phyloP scores from a whole-genome alignment of 192 early-diverging fungal genomes.

The Coemansia pectinata region DNA sequence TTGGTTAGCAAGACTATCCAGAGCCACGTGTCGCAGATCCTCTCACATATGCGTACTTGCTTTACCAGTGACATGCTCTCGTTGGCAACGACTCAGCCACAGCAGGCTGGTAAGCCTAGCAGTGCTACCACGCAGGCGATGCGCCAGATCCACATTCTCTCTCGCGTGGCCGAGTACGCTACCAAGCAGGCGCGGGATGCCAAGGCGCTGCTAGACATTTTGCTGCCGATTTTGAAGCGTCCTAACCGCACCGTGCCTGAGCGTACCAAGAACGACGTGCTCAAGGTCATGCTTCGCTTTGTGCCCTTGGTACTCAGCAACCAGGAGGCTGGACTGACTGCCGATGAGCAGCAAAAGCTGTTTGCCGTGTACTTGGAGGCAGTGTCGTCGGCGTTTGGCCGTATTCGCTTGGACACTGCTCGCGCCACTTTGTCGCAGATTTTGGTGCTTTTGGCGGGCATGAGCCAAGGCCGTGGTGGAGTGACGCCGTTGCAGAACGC shows the following conservation, averaged over 20 bases:
- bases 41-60: constrained; percentile 49
- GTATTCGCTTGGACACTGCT: constrained; percentile 61
- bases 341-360: constrained; percentile 19
- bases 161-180: constrained; percentile 74
- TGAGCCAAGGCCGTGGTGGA: constrained; percentile 33
- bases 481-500: constrained; percentile 42
- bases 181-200: constrained; percentile 64
- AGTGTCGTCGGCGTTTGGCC: constrained; percentile 72
- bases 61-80: constrained; percentile 18
- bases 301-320: constrained; percentile 66
- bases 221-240: constrained; percentile 82
- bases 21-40: constrained; percentile 35
- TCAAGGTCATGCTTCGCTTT: constrained; percentile 77
- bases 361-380: constrained; percentile 65
- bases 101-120: constrained; percentile 15
- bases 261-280: constrained; percentile 79
- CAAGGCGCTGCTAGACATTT: constrained; percentile 69
- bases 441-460: constrained; percentile 63
- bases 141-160: constrained; percentile 80
- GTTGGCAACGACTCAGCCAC: not conserved
- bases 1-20: constrained; percentile 22
- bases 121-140: constrained; percentile 61
- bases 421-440: constrained; percentile 65
- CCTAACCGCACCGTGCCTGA: constrained; percentile 72
- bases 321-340: not conserved